A percentile compares a stretch with the other conserved stretches of the same genome.
Evolutionary conservation across 768 basidiomycete species (phyloP).

Genomic region (Coprinopsis cinerea): DNA sequence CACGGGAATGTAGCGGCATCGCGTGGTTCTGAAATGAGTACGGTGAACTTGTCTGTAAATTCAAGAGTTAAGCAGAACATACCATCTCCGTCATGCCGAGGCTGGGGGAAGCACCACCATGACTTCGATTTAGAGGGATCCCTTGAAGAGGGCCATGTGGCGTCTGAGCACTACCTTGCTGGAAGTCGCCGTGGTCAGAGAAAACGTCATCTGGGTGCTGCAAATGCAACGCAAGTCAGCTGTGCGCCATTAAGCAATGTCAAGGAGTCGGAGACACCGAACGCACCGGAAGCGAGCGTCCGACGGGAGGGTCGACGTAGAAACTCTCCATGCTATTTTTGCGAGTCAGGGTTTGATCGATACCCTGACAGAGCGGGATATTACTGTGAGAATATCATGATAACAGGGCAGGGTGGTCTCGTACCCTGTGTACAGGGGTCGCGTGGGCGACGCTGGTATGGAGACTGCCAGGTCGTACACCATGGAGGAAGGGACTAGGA

Average conservation of each 20-base stretch:
- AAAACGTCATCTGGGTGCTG: constrained; percentile 8
- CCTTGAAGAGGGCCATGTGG: background rate
- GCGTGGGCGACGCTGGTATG: background rate
- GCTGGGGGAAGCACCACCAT: background rate
- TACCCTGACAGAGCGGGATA: background rate
- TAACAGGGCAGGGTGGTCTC: background rate
- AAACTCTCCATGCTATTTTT: constrained; percentile 5
- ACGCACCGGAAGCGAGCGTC: background rate
- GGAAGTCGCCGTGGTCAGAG: background rate
- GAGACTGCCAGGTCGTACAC: background rate
- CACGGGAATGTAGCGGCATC: background rate
- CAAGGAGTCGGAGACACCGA: background rate
- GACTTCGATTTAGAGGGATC: background rate
- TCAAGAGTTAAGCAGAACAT: no score
- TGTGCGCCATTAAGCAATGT: background rate
- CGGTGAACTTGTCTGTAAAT: no score
- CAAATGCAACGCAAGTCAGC: background rate
- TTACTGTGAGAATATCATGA: background rate
- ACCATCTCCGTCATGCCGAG: no score
- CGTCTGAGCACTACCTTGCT: background rate
- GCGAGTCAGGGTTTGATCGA: constrained; percentile 1
- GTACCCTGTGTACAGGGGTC: background rate
- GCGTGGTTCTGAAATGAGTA: background rate
- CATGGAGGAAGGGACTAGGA: constrained; percentile 1
- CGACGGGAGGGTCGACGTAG: background rate